Evolutionary conservation across 140 eudicot genomes (phyloP).

Genomic region (Senecio squalidus): DNA sequence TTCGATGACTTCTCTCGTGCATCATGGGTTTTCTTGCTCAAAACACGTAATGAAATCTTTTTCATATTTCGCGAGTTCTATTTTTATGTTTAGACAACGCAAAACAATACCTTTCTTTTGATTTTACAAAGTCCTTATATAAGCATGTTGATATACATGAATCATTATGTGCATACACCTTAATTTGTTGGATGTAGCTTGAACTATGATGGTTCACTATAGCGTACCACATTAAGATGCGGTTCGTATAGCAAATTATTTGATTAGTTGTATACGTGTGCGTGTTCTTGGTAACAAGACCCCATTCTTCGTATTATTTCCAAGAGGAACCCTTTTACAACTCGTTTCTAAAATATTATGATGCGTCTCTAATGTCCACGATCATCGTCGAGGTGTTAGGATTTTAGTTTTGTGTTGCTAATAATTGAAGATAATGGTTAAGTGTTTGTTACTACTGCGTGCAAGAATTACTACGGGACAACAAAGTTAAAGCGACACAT

Average conservation of each 20-base stretch:
- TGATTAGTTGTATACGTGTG: neutral
- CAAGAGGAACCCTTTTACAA: neutral
- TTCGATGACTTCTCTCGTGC: neutral
- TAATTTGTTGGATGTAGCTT: neutral
- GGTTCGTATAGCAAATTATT: neutral
- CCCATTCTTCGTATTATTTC: neutral
- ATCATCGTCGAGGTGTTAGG: too few relatives aligned
- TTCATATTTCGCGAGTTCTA: too few relatives aligned
- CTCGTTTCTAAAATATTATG: too few relatives aligned
- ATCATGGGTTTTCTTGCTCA: neutral
- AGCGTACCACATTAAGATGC: slow-evolving; percentile 1
- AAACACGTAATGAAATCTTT: neutral
- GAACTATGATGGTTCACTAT: neutral
- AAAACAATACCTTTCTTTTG: neutral
- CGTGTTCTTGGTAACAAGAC: neutral
- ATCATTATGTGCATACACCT: neutral
- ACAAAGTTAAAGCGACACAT: too few relatives aligned
- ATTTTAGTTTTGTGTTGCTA: too few relatives aligned
- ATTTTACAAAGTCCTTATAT: neutral
- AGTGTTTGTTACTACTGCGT: too few relatives aligned
- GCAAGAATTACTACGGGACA: too few relatives aligned
- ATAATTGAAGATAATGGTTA: too few relatives aligned
- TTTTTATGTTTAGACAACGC: neutral
- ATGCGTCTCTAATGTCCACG: too few relatives aligned
- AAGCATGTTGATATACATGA: neutral